Base-by-base conservation (phyloP, 768 basidiomycete species). In the Panaeolus cyanescens region DNA sequence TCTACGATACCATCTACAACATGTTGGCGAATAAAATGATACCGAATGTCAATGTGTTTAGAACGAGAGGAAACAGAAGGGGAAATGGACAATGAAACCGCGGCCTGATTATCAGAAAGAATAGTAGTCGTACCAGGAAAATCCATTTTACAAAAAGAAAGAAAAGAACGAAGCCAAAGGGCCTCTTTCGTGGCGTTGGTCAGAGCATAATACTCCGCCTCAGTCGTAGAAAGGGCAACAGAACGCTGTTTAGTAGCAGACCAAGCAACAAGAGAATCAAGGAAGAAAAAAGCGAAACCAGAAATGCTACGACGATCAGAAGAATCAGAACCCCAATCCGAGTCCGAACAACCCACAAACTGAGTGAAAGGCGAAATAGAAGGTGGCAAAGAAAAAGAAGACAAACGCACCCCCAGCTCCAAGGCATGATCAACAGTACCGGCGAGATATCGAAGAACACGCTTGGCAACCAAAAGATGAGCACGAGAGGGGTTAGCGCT, bases 401-500 rank as follows among this genome's bases (percentile, higher is more conserved):
- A n/a, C n/a, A n/a, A n/a, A n/a, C n/a, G 2, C 71, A 59, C 1
- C 67, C 67, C 0, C 68, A 64, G 1, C 31, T 33, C 3, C 69
- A 60, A 13, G 55, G 42, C n/a, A 19, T 65, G 57, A 13, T 62
- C n/a, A 5, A 61, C 32, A 20, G n/a, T 75, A 0, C 74, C 76
- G 7, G 67, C 54, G 0, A 81, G 68, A 55, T 81, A 79, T 0
- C 68, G 62, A 9, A 75, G 64, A 15, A 75, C 64, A 32, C 65
- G 65, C 62, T 77, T 75, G 3, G 71, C 72, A 0, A 75, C 75
- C 0, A 69, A 55, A 53, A 75, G 64, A 63, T 79, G 77, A 0
- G 50, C 57, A 0, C 34, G 57, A 1, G 69, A 65, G 0, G 77
- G 79, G n/a, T 67, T 66, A 0, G 72, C 61, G 10, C 64, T 70